Conservation (phyloP, 148 eudicot genomes). For the Drosera capensis region DNA sequence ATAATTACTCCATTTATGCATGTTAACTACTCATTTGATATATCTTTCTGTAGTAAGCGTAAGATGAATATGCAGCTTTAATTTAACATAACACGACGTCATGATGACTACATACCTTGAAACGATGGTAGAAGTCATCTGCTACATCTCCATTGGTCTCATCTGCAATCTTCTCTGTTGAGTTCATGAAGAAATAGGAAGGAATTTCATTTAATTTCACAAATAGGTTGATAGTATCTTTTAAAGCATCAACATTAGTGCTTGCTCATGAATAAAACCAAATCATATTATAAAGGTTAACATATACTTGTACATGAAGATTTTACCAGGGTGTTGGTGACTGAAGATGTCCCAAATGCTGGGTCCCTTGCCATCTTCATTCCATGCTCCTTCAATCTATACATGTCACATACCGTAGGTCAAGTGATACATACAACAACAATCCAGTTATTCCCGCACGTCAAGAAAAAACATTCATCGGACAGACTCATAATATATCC, state of each 20-base stretch:
- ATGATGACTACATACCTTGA: constrained; percentile 3
- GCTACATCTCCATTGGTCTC: constrained; percentile 8
- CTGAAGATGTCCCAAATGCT: constrained; percentile 8
- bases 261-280: background rate
- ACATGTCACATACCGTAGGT: background rate
- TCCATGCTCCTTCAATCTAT: constrained; percentile 4
- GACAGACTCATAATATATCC: background rate
- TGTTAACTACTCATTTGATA: background rate
- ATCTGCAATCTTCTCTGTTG: constrained; percentile 6
- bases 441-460: too few relatives aligned
- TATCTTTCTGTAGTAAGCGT: too few relatives aligned
- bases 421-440: background rate
- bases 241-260: background rate
- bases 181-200: background rate
- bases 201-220: background rate
- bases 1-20: background rate
- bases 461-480: background rate
- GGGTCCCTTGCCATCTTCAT: constrained; percentile 1
- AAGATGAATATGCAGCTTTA: background rate
- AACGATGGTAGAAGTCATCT: constrained; percentile 8
- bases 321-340: constrained; percentile 2
- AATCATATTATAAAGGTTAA: background rate
- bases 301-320: constrained; percentile 7
- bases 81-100: background rate
- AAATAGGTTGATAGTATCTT: background rate